Evolutionary conservation across 2,329 filamentous ascomycete species (phyloP).

Genomic region (Talaromyces sp.): DNA sequence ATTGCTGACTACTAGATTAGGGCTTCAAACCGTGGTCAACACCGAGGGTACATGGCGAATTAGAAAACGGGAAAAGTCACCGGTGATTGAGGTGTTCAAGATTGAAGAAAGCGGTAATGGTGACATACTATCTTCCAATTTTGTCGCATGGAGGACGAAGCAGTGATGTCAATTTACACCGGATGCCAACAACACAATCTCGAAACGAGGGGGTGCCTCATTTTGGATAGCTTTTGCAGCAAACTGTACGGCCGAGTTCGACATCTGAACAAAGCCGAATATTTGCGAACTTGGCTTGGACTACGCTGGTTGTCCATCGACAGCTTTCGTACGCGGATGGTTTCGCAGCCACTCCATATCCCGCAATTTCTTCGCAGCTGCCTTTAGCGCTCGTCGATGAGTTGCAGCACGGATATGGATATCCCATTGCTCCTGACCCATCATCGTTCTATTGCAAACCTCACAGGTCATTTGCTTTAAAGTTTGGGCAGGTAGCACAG

Average conservation of each 20-base stretch:
- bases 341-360: slow-evolving; percentile 34
- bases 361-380: slow-evolving; percentile 29
- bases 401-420: slow-evolving; percentile 54
- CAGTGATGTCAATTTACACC: slow-evolving; percentile 4
- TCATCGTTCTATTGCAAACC: slow-evolving; percentile 59
- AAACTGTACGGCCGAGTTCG: not conserved
- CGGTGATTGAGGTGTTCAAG: slow-evolving; percentile 69
- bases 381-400: slow-evolving; percentile 58
- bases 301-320: not conserved
- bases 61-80: slow-evolving; percentile 59
- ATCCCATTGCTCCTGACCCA: slow-evolving; percentile 57
- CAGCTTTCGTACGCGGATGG: slow-evolving; percentile 19
- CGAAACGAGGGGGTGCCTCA: not conserved
- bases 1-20: slow-evolving; percentile 38
- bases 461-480: slow-evolving; percentile 61
- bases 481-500: slow-evolving; percentile 38
- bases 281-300: not conserved
- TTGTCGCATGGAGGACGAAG: slow-evolving; percentile 65
- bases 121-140: slow-evolving; percentile 71
- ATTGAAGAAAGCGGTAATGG: slow-evolving; percentile 73
- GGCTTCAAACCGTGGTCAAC: slow-evolving; percentile 58
- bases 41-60: slow-evolving; percentile 80
- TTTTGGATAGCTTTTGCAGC: not conserved
- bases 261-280: not conserved
- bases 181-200: not conserved